phyloP scores from a whole-genome alignment of 352 stramenopile species.

The Pythium phragmitis region DNA sequence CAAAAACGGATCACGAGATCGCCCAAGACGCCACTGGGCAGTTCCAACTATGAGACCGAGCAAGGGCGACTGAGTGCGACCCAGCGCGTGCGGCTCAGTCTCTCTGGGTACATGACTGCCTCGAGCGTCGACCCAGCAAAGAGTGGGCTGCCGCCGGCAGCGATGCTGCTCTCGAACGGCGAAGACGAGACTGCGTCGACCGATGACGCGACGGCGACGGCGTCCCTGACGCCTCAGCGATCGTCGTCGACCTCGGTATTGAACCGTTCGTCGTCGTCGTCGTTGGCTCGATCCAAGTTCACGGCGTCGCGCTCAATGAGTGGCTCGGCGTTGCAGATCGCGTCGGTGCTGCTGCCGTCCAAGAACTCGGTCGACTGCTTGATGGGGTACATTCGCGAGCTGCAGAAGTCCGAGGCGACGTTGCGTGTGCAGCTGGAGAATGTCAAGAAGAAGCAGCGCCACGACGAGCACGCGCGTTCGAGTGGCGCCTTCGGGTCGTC shows the following conservation, averaged over 20 bases:
- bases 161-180: background rate
- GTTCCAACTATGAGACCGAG: conserved; percentile 29
- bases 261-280: conserved; percentile 27
- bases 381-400: conserved; percentile 74
- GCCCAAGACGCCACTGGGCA: conserved; percentile 57
- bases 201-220: no score
- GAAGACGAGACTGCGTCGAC: background rate
- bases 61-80: conserved; percentile 48
- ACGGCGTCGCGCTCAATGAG: conserved; percentile 19
- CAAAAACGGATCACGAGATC: conserved; percentile 21
- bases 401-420: conserved; percentile 64
- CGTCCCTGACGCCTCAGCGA: background rate
- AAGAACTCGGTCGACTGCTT: conserved; percentile 60
- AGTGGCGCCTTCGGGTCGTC: conserved; percentile 11
- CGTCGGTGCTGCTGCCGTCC: conserved; percentile 57
- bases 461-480: conserved; percentile 49
- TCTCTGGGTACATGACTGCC: conserved; percentile 39
- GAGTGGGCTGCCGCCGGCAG: background rate
- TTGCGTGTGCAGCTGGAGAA: conserved; percentile 60
- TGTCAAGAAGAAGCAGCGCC: conserved; percentile 49
- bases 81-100: conserved; percentile 56
- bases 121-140: conserved; percentile 21
- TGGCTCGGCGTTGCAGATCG: conserved; percentile 26
- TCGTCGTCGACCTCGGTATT: conserved; percentile 23
- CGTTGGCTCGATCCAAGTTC: conserved; percentile 34